Percentiles rank a stretch among this genome's conserved stretches.
phyloP scores from a whole-genome alignment of 2,329 filamentous ascomycete species.

The Fonsecaea erecta region DNA sequence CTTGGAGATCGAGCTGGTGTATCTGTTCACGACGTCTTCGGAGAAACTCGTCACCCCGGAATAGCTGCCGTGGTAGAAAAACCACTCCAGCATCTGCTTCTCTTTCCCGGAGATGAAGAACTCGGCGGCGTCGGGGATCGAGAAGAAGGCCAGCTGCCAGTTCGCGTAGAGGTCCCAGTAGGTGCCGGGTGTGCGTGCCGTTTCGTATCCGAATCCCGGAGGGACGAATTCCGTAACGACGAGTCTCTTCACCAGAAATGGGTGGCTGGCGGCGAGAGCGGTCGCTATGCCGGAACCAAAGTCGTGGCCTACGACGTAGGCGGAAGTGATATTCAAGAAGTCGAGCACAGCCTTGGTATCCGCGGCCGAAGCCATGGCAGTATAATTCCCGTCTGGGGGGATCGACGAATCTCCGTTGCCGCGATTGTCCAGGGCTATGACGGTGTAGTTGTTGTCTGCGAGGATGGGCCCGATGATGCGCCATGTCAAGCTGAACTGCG shows the following conservation, averaged over 20 bases:
- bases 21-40: slow-evolving; percentile 48
- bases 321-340: slow-evolving; percentile 18
- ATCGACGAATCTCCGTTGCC: slow-evolving; percentile 51
- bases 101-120: slow-evolving; percentile 53
- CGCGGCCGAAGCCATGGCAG: slow-evolving; percentile 41
- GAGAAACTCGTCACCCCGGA: slow-evolving; percentile 46
- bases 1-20: slow-evolving; percentile 49
- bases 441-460: slow-evolving; percentile 48
- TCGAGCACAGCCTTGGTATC: slow-evolving; percentile 18
- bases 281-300: slow-evolving; percentile 52
- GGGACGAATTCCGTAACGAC: slow-evolving; percentile 49
- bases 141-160: slow-evolving; percentile 53
- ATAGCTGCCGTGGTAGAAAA: slow-evolving; percentile 54
- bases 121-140: slow-evolving; percentile 53
- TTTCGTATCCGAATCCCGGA: slow-evolving; percentile 51
- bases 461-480: slow-evolving; percentile 48
- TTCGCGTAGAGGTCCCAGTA: slow-evolving; percentile 50
- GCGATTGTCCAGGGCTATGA: slow-evolving; percentile 52
- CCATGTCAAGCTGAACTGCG: slow-evolving; percentile 48
- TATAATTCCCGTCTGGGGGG: slow-evolving; percentile 49
- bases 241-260: slow-evolving; percentile 44
- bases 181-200: slow-evolving; percentile 39
- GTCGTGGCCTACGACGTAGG: slow-evolving; percentile 53
- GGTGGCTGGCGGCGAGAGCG: slow-evolving; percentile 48
- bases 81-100: slow-evolving; percentile 52